Evolutionary conservation across 2,329 filamentous ascomycete genomes (phyloP).

Genomic region (Sordariomycetes sp.): DNA sequence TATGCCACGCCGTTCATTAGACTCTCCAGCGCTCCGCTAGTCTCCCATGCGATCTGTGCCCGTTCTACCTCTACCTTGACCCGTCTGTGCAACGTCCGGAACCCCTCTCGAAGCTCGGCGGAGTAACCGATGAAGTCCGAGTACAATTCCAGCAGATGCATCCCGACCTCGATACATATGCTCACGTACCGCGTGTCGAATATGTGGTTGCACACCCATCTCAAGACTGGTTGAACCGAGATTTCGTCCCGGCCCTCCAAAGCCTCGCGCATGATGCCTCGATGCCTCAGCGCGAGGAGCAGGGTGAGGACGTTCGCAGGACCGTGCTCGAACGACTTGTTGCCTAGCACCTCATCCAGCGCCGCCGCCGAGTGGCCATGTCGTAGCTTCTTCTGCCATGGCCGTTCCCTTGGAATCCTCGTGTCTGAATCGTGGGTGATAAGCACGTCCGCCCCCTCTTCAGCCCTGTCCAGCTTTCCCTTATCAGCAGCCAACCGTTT

Average conservation of each 20-base stretch:
- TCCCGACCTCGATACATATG: conserved; percentile 70
- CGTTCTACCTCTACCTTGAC: conserved; percentile 71
- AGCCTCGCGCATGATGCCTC: conserved; percentile 70
- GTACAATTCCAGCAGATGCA: conserved; percentile 79
- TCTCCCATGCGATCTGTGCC: conserved; percentile 70
- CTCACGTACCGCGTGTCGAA: conserved; percentile 69
- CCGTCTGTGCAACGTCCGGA: conserved; percentile 54
- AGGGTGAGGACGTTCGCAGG: conserved; percentile 59
- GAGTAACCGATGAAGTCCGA: conserved; percentile 65
- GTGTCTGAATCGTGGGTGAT: conserved; percentile 54
- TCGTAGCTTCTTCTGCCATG: conserved; percentile 73
- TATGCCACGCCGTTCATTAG: conserved; percentile 26
- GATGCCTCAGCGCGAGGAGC: conserved; percentile 73
- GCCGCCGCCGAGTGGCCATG: conserved; percentile 65
- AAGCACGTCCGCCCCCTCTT: conserved; percentile 76
- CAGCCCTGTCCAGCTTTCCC: conserved; percentile 60
- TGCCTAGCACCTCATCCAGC: conserved; percentile 63
- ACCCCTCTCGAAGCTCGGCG: conserved; percentile 55
- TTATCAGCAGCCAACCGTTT: conserved; percentile 38
- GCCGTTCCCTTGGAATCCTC: conserved; percentile 41
- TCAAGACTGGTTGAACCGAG: conserved; percentile 67
- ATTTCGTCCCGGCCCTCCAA: conserved; percentile 71
- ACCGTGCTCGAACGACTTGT: conserved; percentile 34
- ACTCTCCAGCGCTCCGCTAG: conserved; percentile 75
- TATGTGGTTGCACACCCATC: conserved; percentile 72